phyloP scores from a whole-genome alignment of 768 basidiomycete species.

The Xerocomellus intermedius region DNA sequence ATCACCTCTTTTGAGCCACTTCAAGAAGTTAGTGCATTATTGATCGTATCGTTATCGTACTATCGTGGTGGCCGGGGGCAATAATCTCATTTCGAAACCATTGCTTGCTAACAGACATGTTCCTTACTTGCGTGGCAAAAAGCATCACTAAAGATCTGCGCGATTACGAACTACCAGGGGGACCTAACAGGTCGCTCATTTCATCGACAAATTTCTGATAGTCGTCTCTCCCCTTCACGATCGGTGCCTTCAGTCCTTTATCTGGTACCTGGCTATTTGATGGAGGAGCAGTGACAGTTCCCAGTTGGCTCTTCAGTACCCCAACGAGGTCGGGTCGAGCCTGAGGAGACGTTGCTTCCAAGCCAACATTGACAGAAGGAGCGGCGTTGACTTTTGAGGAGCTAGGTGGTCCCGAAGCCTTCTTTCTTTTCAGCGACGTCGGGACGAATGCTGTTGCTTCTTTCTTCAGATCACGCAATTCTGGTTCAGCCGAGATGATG shows the following conservation, averaged over 20 bases:
- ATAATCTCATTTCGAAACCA: background rate
- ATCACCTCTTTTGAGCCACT: background rate
- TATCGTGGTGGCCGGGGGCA: background rate
- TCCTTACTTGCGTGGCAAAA: background rate
- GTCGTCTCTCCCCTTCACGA: conserved; percentile 55
- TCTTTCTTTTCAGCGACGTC: conserved; percentile 75
- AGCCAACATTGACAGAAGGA: conserved; percentile 45
- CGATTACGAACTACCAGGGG: conserved; percentile 15
- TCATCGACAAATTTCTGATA: conserved; percentile 78
- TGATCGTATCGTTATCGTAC: background rate
- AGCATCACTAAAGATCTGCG: background rate
- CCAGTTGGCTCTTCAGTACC: conserved; percentile 60
- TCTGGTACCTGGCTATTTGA: conserved; percentile 14
- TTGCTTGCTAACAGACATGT: background rate
- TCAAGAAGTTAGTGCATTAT: background rate
- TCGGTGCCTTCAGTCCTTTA: conserved; percentile 22
- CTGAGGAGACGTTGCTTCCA: conserved; percentile 28
- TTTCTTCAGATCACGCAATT: conserved; percentile 90
- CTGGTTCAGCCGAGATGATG: conserved; percentile 79
- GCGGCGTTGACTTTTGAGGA: conserved; percentile 60
- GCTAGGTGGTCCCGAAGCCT: conserved; percentile 34
- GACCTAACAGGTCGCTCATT: conserved; percentile 62
- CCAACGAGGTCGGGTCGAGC: conserved; percentile 67
- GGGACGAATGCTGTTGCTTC: conserved; percentile 95
- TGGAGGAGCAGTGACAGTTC: conserved; percentile 33